Conservation (phyloP, 805 yeast genomes). For the Saturnispora silvae region DNA sequence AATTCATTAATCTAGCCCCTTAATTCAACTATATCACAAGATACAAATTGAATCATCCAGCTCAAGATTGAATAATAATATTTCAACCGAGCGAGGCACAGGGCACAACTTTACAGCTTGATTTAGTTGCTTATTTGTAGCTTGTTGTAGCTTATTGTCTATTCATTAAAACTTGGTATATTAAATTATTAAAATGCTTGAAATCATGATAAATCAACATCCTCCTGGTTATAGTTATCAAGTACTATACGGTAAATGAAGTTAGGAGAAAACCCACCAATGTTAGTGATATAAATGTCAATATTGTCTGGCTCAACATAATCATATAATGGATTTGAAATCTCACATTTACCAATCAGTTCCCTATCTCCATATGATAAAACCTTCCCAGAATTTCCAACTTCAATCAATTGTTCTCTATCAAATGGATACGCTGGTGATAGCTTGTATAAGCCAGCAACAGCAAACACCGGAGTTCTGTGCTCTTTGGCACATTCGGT, state of each 20-base stretch:
- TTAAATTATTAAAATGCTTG: neutral
- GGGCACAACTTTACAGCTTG: slow-evolving; percentile 28
- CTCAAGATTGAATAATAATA: slow-evolving; percentile 39
- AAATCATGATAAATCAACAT: slow-evolving; percentile 45
- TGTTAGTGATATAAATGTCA: slow-evolving; percentile 87
- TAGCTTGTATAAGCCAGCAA: slow-evolving; percentile 86
- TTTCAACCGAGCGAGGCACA: slow-evolving; percentile 53
- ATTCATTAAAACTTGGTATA: slow-evolving; percentile 1
- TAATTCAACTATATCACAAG: slow-evolving; percentile 2
- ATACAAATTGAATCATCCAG: slow-evolving; percentile 36
- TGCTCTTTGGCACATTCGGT: slow-evolving; percentile 94
- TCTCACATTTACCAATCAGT: slow-evolving; percentile 63
- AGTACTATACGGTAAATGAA: slow-evolving; percentile 90
- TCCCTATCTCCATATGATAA: slow-evolving; percentile 62
- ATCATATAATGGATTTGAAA: slow-evolving; percentile 81
- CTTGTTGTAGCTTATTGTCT: slow-evolving; percentile 3
- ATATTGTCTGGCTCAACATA: slow-evolving; percentile 90
- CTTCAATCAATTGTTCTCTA: slow-evolving; percentile 73
- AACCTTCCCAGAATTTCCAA: slow-evolving; percentile 88
- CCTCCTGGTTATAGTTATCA: slow-evolving; percentile 86
- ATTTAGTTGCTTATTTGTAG: neutral
- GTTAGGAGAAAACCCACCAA: slow-evolving; percentile 94
- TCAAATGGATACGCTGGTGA: slow-evolving; percentile 90
- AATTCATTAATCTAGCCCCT: slow-evolving; percentile 29
- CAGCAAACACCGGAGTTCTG: slow-evolving; percentile 92